Evolutionary conservation across 257 asterid species (phyloP).

Genomic region (Cordia subcordata): DNA sequence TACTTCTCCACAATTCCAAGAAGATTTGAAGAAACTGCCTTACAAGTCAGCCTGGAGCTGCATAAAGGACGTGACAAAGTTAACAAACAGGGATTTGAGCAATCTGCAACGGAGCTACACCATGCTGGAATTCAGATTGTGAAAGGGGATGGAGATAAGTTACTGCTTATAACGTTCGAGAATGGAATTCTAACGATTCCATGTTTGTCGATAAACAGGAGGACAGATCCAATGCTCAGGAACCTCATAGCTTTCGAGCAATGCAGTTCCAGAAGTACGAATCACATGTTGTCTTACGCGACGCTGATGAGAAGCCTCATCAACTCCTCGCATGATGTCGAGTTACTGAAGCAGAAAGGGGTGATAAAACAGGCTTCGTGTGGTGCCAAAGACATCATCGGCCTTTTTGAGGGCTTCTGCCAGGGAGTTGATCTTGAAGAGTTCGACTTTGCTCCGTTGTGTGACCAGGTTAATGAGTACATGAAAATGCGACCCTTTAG

Average conservation of each 20-base stretch:
- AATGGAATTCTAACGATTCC: background rate
- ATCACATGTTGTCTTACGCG: background rate
- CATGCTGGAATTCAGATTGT: background rate
- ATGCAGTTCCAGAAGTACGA: background rate
- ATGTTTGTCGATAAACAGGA: background rate
- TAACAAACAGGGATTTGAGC: background rate
- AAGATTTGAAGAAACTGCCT: background rate
- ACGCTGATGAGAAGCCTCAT: background rate
- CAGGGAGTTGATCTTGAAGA: background rate
- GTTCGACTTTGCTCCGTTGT: background rate
- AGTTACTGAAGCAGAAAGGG: background rate
- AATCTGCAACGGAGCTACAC: background rate
- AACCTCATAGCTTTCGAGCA: background rate
- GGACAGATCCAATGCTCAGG: background rate
- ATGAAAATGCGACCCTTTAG: background rate
- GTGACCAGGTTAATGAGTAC: background rate
- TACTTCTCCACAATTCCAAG: background rate
- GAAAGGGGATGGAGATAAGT: background rate
- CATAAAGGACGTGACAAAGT: too few relatives aligned
- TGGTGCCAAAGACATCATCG: background rate
- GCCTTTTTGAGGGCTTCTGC: background rate
- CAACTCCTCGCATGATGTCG: background rate
- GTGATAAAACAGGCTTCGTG: background rate
- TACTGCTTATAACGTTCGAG: background rate
- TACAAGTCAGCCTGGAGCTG: background rate